Evolutionary conservation across 2,329 filamentous ascomycete species (phyloP).

Genomic region (Colletotrichum trifolii): DNA sequence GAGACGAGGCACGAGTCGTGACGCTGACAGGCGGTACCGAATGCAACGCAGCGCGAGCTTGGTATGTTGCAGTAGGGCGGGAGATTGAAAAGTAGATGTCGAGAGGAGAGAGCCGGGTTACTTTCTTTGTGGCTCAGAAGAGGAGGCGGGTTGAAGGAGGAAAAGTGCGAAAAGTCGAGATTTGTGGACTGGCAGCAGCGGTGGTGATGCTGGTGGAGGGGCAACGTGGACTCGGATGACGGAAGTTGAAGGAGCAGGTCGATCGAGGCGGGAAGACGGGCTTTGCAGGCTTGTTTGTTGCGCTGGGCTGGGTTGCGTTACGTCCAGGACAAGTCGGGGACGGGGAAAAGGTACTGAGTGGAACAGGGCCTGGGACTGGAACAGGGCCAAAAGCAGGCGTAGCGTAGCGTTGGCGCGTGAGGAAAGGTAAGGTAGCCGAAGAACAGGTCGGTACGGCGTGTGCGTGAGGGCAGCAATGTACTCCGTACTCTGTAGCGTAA

Average conservation of each 20-base stretch:
- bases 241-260: slow-evolving; percentile 34
- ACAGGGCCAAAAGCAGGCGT: slow-evolving; percentile 17
- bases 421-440: slow-evolving; percentile 13
- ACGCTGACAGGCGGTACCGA: slow-evolving; percentile 2
- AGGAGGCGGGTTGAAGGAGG: slow-evolving; percentile 22
- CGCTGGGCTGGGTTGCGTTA: too few species aligned
- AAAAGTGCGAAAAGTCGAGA: slow-evolving; percentile 23
- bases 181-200: slow-evolving; percentile 29
- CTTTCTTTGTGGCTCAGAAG: slow-evolving; percentile 23
- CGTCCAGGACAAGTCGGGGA: too few species aligned
- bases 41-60: slow-evolving; percentile 5
- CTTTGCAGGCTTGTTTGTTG: slow-evolving; percentile 24
- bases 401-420: neutral
- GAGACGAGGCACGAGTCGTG: slow-evolving; percentile 28
- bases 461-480: neutral
- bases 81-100: neutral
- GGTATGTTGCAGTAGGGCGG: slow-evolving; percentile 2
- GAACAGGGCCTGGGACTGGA: neutral
- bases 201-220: slow-evolving; percentile 33
- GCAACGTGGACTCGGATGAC: slow-evolving; percentile 36
- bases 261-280: slow-evolving; percentile 27
- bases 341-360: too few species aligned
- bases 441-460: neutral
- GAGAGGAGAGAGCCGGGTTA: slow-evolving; percentile 17
- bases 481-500: neutral